Conservation (phyloP, 2,329 filamentous ascomycete genomes). For the Rhinocladiella similis region DNA sequence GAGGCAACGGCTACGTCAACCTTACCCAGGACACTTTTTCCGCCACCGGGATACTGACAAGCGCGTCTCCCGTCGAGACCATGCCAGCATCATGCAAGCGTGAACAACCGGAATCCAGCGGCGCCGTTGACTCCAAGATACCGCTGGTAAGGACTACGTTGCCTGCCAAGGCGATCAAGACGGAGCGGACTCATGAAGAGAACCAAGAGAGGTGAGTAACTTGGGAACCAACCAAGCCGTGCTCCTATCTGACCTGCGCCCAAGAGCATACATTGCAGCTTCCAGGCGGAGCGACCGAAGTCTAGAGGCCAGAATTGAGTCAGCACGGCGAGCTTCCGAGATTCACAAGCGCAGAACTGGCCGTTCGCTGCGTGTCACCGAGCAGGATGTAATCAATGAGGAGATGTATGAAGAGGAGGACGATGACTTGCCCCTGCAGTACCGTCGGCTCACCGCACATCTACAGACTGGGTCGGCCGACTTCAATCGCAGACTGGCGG, state of each 20-base stretch:
- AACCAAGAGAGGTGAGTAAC: constrained; percentile 45
- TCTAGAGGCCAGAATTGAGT: constrained; percentile 83
- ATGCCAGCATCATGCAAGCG: too few relatives aligned
- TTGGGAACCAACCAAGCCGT: neutral
- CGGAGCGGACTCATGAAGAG: constrained; percentile 34
- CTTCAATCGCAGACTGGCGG: constrained; percentile 63
- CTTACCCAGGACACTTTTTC: too few relatives aligned
- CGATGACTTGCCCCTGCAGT: constrained; percentile 71
- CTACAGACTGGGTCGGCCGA: constrained; percentile 61
- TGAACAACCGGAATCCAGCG: too few relatives aligned
- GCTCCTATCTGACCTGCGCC: constrained; percentile 20
- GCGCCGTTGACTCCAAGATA: constrained; percentile 12
- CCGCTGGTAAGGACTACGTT: constrained; percentile 27
- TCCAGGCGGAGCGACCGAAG: constrained; percentile 84
- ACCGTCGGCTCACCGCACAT: constrained; percentile 63
- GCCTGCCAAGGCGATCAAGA: constrained; percentile 31
- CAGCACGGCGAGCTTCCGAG: constrained; percentile 82
- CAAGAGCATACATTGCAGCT: constrained; percentile 84
- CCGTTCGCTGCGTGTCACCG: constrained; percentile 75
- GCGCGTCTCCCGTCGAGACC: too few relatives aligned
- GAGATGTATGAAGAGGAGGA: constrained; percentile 98
- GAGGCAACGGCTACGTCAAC: too few relatives aligned
- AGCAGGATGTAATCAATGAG: constrained; percentile 83
- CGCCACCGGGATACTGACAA: too few relatives aligned
- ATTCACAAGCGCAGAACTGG: constrained; percentile 88